A percentile compares a stretch with the other conserved stretches of the same genome.
phyloP scores from a whole-genome alignment of 2,329 filamentous ascomycete genomes.

The Alternaria brassicae region DNA sequence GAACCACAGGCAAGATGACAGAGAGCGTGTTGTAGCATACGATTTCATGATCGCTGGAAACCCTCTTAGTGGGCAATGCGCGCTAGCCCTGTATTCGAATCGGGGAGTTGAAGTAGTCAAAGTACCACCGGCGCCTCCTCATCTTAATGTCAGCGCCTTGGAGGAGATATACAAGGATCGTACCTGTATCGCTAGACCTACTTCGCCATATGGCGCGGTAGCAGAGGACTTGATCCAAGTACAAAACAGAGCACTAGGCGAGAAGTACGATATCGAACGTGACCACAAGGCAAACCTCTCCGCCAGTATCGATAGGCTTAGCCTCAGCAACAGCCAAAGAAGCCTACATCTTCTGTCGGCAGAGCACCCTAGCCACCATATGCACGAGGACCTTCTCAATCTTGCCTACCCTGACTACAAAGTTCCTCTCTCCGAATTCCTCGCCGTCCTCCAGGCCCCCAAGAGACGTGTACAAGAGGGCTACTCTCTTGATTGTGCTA shows the following conservation, averaged over 20 bases:
- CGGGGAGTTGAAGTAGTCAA: slow-evolving; percentile 59
- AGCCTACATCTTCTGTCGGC: slow-evolving; percentile 39
- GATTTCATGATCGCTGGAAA: slow-evolving; percentile 63
- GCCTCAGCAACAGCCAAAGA: slow-evolving; percentile 42
- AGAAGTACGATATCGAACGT: slow-evolving; percentile 36
- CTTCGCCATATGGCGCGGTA: slow-evolving; percentile 34
- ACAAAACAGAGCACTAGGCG: slow-evolving; percentile 39
- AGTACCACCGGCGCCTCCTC: slow-evolving; percentile 53
- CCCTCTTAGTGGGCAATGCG: slow-evolving; percentile 56
- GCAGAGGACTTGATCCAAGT: slow-evolving; percentile 47
- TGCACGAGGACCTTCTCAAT: slow-evolving; percentile 48
- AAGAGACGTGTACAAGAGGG: slow-evolving; percentile 64
- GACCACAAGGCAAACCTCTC: slow-evolving; percentile 33
- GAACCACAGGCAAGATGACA: slow-evolving; percentile 53
- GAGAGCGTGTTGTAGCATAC: slow-evolving; percentile 63
- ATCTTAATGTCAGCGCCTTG: slow-evolving; percentile 53
- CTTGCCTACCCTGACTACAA: slow-evolving; percentile 47
- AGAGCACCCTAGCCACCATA: slow-evolving; percentile 41
- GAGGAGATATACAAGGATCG: slow-evolving; percentile 52
- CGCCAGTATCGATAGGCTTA: slow-evolving; percentile 40
- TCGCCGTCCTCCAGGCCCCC: slow-evolving; percentile 51
- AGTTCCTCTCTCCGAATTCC: slow-evolving; percentile 42
- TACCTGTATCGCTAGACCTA: slow-evolving; percentile 43
- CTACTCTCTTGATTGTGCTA: slow-evolving; percentile 64
- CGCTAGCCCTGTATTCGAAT: slow-evolving; percentile 61